These are phyloP conservation scores for Penicillium hesseltinei DNA, from an alignment of 2,329 filamentous ascomycete genomes.

Conservation along the genomic window DNA sequence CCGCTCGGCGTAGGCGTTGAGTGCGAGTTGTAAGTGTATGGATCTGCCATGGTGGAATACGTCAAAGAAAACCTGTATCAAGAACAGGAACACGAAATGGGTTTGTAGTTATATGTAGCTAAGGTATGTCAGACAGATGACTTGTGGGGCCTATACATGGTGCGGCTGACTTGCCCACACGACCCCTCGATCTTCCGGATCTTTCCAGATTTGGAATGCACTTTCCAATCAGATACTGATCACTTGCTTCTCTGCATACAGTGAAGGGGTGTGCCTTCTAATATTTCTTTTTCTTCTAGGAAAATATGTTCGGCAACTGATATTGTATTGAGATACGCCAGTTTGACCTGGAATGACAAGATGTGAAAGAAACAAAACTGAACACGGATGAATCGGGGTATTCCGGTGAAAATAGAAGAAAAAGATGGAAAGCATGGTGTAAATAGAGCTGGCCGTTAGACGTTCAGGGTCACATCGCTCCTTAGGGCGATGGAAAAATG, in stretches of 20 bases:
- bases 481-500: conserved; percentile 1
- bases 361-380: conserved; percentile 11
- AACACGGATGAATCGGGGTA: conserved; percentile 31
- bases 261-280: not conserved
- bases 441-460: conserved; percentile 14
- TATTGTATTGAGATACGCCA: conserved; percentile 16
- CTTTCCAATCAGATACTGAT: conserved; percentile 14
- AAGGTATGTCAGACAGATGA: conserved; percentile 14
- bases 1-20: conserved; percentile 26
- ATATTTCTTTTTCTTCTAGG: not conserved
- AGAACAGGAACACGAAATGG: not conserved
- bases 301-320: conserved; percentile 8
- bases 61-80: conserved; percentile 11
- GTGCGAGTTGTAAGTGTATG: conserved; percentile 44
- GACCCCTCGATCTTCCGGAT: conserved; percentile 15
- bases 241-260: conserved; percentile 1
- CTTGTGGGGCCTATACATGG: conserved; percentile 11
- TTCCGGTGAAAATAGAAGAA: conserved; percentile 25
- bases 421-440: conserved; percentile 4
- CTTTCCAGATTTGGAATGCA: conserved; percentile 12
- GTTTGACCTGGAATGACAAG: conserved; percentile 11
- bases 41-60: conserved; percentile 49
- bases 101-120: not conserved
- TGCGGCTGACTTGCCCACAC: conserved; percentile 30
- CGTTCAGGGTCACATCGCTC: conserved; percentile 12